Percentiles rank a stretch among this genome's conserved stretches.
Evolutionary conservation across 2,329 filamentous ascomycete species (phyloP).

Genomic region (Ophiocordyceps robertsii): DNA sequence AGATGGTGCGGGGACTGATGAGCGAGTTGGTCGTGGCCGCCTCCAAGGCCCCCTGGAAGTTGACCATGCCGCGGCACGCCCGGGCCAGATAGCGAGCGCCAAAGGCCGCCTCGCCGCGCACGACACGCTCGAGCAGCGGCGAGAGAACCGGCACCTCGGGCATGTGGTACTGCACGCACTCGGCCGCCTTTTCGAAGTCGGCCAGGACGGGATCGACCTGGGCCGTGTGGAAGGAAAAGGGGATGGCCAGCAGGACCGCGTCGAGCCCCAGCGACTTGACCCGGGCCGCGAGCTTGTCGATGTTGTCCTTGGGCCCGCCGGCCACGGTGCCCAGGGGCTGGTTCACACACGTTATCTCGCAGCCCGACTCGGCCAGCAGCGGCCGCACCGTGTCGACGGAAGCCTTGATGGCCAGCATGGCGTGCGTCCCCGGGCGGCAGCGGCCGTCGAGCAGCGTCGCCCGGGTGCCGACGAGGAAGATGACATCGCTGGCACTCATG

Average conservation of each 20-base stretch:
- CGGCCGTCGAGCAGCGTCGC: slow-evolving; percentile 52
- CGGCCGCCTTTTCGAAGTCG: slow-evolving; percentile 37
- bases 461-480: slow-evolving; percentile 58
- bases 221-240: slow-evolving; percentile 40
- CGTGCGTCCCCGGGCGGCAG: slow-evolving; percentile 56
- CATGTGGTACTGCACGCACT: slow-evolving; percentile 21
- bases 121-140: slow-evolving; percentile 35
- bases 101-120: slow-evolving; percentile 16
- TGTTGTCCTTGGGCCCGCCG: slow-evolving; percentile 27
- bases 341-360: slow-evolving; percentile 58
- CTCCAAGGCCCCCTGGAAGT: slow-evolving; percentile 47
- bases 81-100: slow-evolving; percentile 45
- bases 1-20: slow-evolving; percentile 39
- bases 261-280: slow-evolving; percentile 12
- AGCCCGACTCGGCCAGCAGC: slow-evolving; percentile 24
- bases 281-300: slow-evolving; percentile 28
- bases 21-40: slow-evolving; percentile 9
- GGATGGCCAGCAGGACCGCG: slow-evolving; percentile 28
- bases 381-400: slow-evolving; percentile 20
- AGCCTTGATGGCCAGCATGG: slow-evolving; percentile 35
- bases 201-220: slow-evolving; percentile 42
- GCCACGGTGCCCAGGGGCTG: slow-evolving; percentile 63
- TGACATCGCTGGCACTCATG: slow-evolving; percentile 55
- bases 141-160: slow-evolving; percentile 49
- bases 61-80: slow-evolving; percentile 50